Evolutionary conservation across 371 early-diverging fungal genomes (phyloP).

Genomic region (Haplosporangium sp.): DNA sequence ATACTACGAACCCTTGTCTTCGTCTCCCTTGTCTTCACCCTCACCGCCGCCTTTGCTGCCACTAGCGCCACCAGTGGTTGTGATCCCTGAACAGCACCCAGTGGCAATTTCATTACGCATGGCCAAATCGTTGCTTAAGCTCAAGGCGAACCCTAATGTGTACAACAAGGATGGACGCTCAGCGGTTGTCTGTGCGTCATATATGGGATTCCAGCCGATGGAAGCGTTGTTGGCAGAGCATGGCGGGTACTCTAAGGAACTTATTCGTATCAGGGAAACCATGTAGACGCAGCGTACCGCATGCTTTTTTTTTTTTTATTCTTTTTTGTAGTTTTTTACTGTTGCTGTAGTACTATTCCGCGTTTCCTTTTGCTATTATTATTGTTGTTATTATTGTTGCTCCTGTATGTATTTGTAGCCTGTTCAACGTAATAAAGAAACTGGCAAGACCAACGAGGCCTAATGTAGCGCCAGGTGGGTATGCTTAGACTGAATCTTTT

Average conservation of each 20-base stretch:
- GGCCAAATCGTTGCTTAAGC: conserved; percentile 27
- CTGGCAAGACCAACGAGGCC: too few relatives aligned
- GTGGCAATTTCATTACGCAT: conserved; percentile 36
- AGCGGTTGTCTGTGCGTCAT: conserved; percentile 43
- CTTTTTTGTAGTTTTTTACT: too few relatives aligned
- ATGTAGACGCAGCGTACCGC: conserved; percentile 20
- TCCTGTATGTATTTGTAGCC: too few relatives aligned
- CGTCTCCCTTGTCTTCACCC: neutral
- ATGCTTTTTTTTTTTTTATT: neutral
- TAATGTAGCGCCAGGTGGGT: too few relatives aligned
- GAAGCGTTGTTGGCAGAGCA: conserved; percentile 35
- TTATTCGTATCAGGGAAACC: conserved; percentile 45
- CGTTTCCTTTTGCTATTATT: too few relatives aligned
- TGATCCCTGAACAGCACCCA: conserved; percentile 38
- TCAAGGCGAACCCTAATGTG: conserved; percentile 45
- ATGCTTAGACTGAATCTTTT: too few relatives aligned
- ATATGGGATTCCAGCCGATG: conserved; percentile 48
- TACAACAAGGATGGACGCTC: conserved; percentile 48
- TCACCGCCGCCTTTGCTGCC: neutral
- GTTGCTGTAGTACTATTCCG: too few relatives aligned
- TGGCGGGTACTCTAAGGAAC: conserved; percentile 38
- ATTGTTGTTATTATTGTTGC: too few relatives aligned
- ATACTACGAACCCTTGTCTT: neutral
- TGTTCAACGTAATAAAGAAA: too few relatives aligned
- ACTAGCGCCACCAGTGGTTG: neutral